Evolutionary conservation across 2,329 filamentous ascomycete species (phyloP), one percentile per base, ranked within the genome.

Genomic region (Neoascochyta sp.): DNA sequence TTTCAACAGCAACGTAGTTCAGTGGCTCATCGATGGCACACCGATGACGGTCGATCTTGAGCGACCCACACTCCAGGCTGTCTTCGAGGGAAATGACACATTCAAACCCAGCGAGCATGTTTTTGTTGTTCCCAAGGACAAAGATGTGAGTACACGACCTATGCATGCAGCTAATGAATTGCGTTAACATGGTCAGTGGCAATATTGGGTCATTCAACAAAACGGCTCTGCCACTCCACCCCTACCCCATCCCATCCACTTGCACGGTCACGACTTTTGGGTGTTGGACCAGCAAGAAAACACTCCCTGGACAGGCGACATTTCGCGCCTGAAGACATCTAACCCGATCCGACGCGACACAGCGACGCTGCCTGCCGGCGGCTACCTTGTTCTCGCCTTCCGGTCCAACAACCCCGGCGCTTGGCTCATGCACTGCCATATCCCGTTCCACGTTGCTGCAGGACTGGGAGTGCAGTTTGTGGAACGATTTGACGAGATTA

Each of bases 391-490:
- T 14, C 45, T 64, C 4, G 60, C 59, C 1, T 64, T 62, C 32
- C 52, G 57, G 31, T 56, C 53, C 1, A 58, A 63, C 18, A 64
- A 64, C 22, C 60, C 60, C 0, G 60, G 60, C n/a, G 54, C 50
- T 4, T 62, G 52, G 52, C 39, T 63, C 11, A 62, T 63, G 61
- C 61, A 64, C 32, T 63, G 61, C 35, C 61, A 64, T 23, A 60
- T 63, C 10, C 57, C 55, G 3, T 62, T 62, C 41, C 59, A 62
- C 32, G 32, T 62, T 9, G 45, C 54, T 9, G 51, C 47, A 0
- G 61, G 61, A 3, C 63, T 82, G 11, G 68, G 64, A 4, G 57
- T 76, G 3, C 71, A 78, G 44, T 76, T 77, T 44, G 39, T 77
- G 0, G 76, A 73, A 47, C 47, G 62, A 18, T 49, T 55, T 10